Evolutionary conservation across 768 basidiomycete genomes (phyloP).

Genomic region (Serendipita sp.): DNA sequence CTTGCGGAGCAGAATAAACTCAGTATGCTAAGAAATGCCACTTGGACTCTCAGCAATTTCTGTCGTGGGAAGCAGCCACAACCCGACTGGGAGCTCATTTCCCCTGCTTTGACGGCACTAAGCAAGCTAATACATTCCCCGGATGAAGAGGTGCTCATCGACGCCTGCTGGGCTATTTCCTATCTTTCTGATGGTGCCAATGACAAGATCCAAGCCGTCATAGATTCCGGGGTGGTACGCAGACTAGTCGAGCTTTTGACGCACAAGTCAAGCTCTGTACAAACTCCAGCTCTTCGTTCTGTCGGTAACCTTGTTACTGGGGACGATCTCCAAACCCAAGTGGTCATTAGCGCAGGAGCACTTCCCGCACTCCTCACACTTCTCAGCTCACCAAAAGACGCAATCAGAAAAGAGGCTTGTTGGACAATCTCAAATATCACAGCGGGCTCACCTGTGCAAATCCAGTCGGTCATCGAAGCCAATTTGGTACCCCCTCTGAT

Average conservation of each 20-base stretch:
- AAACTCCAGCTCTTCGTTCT: slow-evolving; percentile 94
- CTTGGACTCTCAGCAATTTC: slow-evolving; percentile 99
- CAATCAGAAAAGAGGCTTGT: slow-evolving; percentile 97
- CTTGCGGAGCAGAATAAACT: slow-evolving; percentile 96
- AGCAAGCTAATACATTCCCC: slow-evolving; percentile 98
- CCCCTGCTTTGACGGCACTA: slow-evolving; percentile 87
- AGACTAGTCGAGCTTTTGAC: slow-evolving; percentile 93
- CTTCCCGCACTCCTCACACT: slow-evolving; percentile 86
- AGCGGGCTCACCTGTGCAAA: slow-evolving; percentile 91
- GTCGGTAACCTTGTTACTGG: slow-evolving; percentile 99
- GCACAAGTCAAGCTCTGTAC: slow-evolving; percentile 80
- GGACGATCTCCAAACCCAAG: slow-evolving; percentile 97
- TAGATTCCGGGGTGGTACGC: slow-evolving; percentile 94
- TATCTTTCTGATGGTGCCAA: slow-evolving; percentile 98
- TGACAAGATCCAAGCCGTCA: slow-evolving; percentile 99
- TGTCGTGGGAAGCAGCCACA: slow-evolving; percentile 96
- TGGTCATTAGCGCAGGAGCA: slow-evolving; percentile 94
- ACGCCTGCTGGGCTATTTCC: slow-evolving; percentile 99
- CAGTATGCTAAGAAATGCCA: slow-evolving; percentile 91
- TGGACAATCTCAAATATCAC: slow-evolving; percentile 99
- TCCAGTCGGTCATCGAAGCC: slow-evolving; percentile 93
- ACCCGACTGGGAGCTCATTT: slow-evolving; percentile 95
- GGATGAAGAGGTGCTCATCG: slow-evolving; percentile 97
- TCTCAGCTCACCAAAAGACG: slow-evolving; percentile 92
- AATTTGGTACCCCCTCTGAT: slow-evolving; percentile 46